Percentiles rank a stretch among this genome's conserved stretches.
These are phyloP conservation scores for Lophiostoma macrostomum DNA, from an alignment of 495 filamentous ascomycete genomes.

Conservation along the genomic window DNA sequence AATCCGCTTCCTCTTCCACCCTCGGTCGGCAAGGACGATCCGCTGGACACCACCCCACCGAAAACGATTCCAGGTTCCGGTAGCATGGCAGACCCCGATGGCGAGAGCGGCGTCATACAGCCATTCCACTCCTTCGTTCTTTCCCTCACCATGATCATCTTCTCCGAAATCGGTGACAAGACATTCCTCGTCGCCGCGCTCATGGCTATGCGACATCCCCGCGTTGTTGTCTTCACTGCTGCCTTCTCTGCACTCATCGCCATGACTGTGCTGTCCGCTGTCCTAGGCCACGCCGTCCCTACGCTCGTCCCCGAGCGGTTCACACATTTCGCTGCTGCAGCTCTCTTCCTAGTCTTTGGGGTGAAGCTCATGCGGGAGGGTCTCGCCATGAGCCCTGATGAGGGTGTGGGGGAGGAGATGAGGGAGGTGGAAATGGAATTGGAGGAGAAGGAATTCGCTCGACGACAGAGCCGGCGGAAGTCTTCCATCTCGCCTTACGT, in stretches of 20 bases:
- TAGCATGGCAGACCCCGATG: constrained; percentile 41
- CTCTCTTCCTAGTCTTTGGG: constrained; percentile 86
- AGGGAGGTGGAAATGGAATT: constrained; percentile 93
- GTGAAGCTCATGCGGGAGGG: constrained; percentile 82
- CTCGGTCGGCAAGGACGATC: constrained; percentile 47
- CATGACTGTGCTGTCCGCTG: constrained; percentile 95
- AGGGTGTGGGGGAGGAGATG: constrained; percentile 93
- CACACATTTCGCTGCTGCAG: constrained; percentile 80
- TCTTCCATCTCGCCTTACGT: constrained; percentile 61
- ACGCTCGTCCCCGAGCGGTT: constrained; percentile 83
- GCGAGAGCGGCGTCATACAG: constrained; percentile 63
- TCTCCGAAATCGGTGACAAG: constrained; percentile 97
- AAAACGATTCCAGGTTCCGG: constrained; percentile 37
- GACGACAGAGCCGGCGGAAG: constrained; percentile 50
- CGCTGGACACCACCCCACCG: constrained; percentile 58
- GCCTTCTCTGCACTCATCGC: constrained; percentile 85
- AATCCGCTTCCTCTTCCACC: constrained; percentile 70
- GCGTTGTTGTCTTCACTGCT: constrained; percentile 86
- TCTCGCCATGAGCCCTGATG: constrained; percentile 77
- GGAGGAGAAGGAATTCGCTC: constrained; percentile 75
- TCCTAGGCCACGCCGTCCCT: constrained; percentile 92
- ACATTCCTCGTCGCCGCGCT: constrained; percentile 95
- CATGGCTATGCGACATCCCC: constrained; percentile 98
- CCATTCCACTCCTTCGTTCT: constrained; percentile 89
- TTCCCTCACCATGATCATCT: constrained; percentile 94